A percentile compares a stretch with the other conserved stretches of the same genome.
These are phyloP conservation scores for Cystobasidium pallidum DNA, from an alignment of 1,284 basidiomycete species.

Conservation along the genomic window DNA sequence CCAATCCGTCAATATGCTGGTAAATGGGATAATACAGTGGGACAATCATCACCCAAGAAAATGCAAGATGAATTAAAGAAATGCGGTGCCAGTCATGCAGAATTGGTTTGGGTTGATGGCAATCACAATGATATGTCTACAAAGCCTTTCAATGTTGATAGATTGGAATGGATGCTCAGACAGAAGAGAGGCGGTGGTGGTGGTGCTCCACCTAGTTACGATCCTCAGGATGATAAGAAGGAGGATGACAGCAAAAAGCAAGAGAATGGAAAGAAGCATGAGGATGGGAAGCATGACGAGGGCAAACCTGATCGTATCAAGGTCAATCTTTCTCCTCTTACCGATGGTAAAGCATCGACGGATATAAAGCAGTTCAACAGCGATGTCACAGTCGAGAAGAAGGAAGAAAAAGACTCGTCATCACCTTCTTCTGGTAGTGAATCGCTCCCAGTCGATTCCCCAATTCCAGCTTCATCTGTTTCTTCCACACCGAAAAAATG, in stretches of 20 bases:
- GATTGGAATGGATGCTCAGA: constrained; percentile 36
- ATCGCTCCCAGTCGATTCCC: too few species aligned
- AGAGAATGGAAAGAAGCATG: not conserved
- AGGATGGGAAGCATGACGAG: not conserved
- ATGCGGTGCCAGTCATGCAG: constrained; percentile 13
- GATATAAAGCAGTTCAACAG: not conserved
- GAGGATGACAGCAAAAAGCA: not conserved
- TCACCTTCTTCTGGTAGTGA: not conserved
- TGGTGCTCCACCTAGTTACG: too few species aligned
- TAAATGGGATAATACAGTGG: constrained; percentile 33
- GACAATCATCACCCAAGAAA: constrained; percentile 17
- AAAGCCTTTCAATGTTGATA: constrained; percentile 30
- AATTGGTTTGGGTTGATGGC: constrained; percentile 17
- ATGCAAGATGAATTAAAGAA: constrained; percentile 21
- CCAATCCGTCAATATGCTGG: constrained; percentile 43
- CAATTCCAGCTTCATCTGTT: not conserved
- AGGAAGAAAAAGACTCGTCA: not conserved
- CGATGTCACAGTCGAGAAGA: not conserved
- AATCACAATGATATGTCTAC: constrained; percentile 33
- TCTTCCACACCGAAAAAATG: not conserved
- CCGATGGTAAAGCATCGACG: not conserved
- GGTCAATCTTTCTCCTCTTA: not conserved
- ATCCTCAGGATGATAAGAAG: not conserved
- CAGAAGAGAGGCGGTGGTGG: constrained; percentile 9
- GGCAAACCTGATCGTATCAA: not conserved